Evolutionary conservation across 1,284 basidiomycete genomes (phyloP).

Genomic region (Fomitopsis betulina): DNA sequence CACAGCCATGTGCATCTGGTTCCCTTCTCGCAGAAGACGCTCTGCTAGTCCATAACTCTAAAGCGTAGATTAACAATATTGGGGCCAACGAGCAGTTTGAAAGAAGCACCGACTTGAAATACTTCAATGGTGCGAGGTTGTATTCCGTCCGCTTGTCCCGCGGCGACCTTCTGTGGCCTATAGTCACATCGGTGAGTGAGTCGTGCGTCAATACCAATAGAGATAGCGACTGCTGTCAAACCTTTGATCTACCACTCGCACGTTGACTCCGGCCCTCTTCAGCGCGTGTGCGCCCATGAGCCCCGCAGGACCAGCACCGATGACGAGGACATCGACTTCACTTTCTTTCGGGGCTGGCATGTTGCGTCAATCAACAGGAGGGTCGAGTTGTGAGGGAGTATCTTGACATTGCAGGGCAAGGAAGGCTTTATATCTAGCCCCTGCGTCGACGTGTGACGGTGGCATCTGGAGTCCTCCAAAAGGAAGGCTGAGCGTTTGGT

Average conservation of each 20-base stretch:
- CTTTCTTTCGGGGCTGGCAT: constrained; percentile 24
- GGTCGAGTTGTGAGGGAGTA: background rate
- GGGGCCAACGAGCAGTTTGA: background rate
- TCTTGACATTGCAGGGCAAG: constrained; percentile 32
- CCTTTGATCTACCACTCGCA: constrained; percentile 67
- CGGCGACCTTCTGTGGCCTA: constrained; percentile 44
- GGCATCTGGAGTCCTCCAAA: constrained; percentile 29
- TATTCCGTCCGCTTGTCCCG: constrained; percentile 48
- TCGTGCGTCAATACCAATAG: background rate
- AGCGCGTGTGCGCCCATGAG: constrained; percentile 64
- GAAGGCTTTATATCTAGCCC: constrained; percentile 34
- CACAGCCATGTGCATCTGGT: constrained; percentile 66
- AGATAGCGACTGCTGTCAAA: constrained; percentile 19
- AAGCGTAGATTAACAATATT: background rate
- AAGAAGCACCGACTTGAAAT: constrained; percentile 46
- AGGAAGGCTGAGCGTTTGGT: constrained; percentile 46
- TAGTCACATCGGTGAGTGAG: background rate
- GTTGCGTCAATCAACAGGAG: constrained; percentile 18
- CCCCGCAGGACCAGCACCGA: constrained; percentile 58
- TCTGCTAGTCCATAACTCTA: constrained; percentile 74
- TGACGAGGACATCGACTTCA: constrained; percentile 50
- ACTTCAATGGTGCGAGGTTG: constrained; percentile 63
- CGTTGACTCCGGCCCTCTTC: constrained; percentile 53
- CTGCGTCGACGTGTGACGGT: constrained; percentile 22
- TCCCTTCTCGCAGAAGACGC: constrained; percentile 56